Evolutionary conservation across 78 protist genomes (phyloP), one percentile per base, ranked within the genome.

Genomic region (Guillardia theta): DNA sequence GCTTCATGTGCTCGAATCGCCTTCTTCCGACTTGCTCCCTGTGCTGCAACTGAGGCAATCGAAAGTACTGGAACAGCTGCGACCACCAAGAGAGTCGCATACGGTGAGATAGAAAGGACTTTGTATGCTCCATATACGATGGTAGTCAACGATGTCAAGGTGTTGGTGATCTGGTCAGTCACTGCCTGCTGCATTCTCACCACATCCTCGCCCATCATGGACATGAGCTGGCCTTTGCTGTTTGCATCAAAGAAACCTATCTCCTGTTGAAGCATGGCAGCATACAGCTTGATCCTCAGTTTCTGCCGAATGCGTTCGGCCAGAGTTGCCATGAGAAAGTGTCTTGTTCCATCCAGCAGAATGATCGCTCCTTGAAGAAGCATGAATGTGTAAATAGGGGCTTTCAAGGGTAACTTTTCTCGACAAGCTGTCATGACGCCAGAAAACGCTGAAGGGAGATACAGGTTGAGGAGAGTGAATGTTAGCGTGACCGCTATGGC

Each of bases 151-250:
- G 33, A 1, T 22, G 10, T 43, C 9, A 33, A 15, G 9, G 83
- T 70, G 41, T 15, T 43, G 41, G 22, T 33, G 45, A 70, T 70
- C 3, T 70, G 33, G 41, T 70, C 83, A 36, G 83, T 70, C 12
- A 70, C 83, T 12, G 83, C 83, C 83, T 70, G 83, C 83, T 70
- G 83, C 36, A 70, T 70, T 24, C 83, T 1, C 4, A 33, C 33
- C 83, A 70, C 83, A 33, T 70, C 83, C 41, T 70, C 83, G 0
- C 83, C 83, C 83, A 70, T 70, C 83, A 70, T 22, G 36, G 45
- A 15, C 83, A 70, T 70, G 41, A 70, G 83, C 83, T 70, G 41
- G 83, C 83, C 83, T 43, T 70, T 70, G 83, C 36, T 24, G 41
- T 70, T 70, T 36, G 83, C 83, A 43, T 70, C 83, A 43, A 70